Evolutionary conservation across 2,329 filamentous ascomycete species (phyloP).

Genomic region (Erysiphe pulchra): DNA sequence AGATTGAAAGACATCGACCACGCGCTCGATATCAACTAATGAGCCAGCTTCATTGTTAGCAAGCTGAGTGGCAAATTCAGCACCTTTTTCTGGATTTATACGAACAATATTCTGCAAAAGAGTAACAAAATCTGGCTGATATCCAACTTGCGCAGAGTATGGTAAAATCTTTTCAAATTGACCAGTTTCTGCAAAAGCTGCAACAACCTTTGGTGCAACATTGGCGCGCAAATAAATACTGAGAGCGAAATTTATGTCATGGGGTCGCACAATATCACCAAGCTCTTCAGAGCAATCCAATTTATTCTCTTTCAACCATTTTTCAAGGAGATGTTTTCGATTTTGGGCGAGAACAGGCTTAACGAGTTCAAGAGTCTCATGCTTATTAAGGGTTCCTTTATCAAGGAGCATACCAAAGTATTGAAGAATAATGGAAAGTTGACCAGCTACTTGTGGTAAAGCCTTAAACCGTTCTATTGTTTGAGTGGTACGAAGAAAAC

Average conservation of each 20-base stretch:
- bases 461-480: constrained; percentile 94
- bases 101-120: constrained; percentile 72
- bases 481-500: constrained; percentile 79
- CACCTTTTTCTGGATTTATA: constrained; percentile 75
- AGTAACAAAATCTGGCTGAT: constrained; percentile 85
- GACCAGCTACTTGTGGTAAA: constrained; percentile 47
- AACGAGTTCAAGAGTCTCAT: constrained; percentile 83
- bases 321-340: constrained; percentile 85
- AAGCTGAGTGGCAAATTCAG: constrained; percentile 80
- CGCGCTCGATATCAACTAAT: constrained; percentile 75
- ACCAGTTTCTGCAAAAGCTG: constrained; percentile 80
- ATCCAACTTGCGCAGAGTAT: constrained; percentile 63
- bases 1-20: constrained; percentile 93
- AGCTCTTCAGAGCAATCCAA: constrained; percentile 89
- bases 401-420: constrained; percentile 96
- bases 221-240: constrained; percentile 79
- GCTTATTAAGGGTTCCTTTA: constrained; percentile 76
- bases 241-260: constrained; percentile 72
- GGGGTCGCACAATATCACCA: constrained; percentile 73
- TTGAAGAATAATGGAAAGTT: constrained; percentile 83
- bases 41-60: constrained; percentile 74
- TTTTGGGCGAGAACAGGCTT: constrained; percentile 81
- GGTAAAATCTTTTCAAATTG: constrained; percentile 94
- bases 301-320: constrained; percentile 94
- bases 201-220: constrained; percentile 78